Base-by-base conservation (phyloP, 208 protist species). In the Trypanosoma theileri region DNA sequence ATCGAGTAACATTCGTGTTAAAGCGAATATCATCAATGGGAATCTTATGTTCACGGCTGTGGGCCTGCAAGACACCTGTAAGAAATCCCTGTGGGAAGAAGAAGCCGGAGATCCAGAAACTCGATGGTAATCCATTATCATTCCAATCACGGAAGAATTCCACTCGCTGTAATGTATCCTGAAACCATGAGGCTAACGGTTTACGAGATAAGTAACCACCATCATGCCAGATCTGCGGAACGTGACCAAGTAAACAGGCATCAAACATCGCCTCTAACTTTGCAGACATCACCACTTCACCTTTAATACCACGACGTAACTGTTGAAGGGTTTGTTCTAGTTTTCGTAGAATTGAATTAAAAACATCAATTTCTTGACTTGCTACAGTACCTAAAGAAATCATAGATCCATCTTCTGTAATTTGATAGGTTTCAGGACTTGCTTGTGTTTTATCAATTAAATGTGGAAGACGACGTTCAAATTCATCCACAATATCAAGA, bases 61-160 rank as follows among this genome's bases (percentile, higher is more conserved):
- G 89, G 14, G 88, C 91, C 81, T 98, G 94, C 72, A 98, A 77
- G 11, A 98, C 89, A 50, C 85, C 92, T 1, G 94, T 98, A 21
- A 98, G 81, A 68, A 98, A 97, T 31, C 94, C 94, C 63, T 98
- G 98, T 9, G 98, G 97, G 82, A 99, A 99, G 92, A 98, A 99
- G 79, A 99, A 99, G 24, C 98, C 98, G 14, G 96, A 97, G 53
- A 99, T 91, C 96, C 96, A 99, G 81, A 95, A 99, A 53, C 86
- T 91, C 21, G 72, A 72, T 35, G 97, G 98, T 28, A 82, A 59
- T 9, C 96, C 98, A 41, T 97, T 69, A 62, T 97, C 82, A 67
- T 98, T 95, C 97, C 98, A 99, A 48, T 88, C 85, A 0, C 88
- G 73, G 69, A 99, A 96, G 73, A 99, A 99, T 46, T 89, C 81